These are phyloP conservation scores for Phtheirospermum japonicum DNA, from an alignment of 257 asterid genomes.

Conservation along the genomic window DNA sequence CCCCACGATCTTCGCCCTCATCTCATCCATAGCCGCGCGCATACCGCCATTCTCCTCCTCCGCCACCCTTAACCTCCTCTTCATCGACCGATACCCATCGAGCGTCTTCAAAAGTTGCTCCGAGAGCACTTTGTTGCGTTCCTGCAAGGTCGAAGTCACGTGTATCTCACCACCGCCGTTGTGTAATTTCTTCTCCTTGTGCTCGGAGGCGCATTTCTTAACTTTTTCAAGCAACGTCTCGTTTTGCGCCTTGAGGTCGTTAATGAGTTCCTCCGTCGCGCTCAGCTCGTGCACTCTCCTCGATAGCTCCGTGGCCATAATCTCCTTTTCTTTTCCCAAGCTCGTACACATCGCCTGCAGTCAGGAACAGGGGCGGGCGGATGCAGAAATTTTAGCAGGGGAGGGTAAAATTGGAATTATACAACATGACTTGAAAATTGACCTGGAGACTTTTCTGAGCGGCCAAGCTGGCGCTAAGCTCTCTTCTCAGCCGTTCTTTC, in stretches of 20 bases:
- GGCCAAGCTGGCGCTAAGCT: constrained; percentile 47
- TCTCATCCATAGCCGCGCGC: constrained; percentile 45
- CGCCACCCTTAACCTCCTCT: constrained; percentile 47
- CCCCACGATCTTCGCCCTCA: constrained; percentile 38
- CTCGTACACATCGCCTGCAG: constrained; percentile 63
- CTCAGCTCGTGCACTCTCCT: constrained; percentile 52
- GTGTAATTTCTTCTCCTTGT: too few relatives aligned
- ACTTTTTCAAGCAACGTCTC: constrained; percentile 47
- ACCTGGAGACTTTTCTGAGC: constrained; percentile 57
- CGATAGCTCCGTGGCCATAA: constrained; percentile 64
- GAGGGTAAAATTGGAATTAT: too few relatives aligned
- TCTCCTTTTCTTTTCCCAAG: constrained; percentile 69
- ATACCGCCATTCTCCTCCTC: constrained; percentile 43
- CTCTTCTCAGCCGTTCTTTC: constrained; percentile 49
- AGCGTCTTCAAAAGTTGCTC: constrained; percentile 52
- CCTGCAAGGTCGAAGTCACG: constrained; percentile 38
- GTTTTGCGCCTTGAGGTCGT: constrained; percentile 51
- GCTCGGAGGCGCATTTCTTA: constrained; percentile 36
- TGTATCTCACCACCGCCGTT: constrained; percentile 17
- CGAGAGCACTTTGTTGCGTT: constrained; percentile 52
- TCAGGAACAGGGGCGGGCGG: constrained; percentile 16
- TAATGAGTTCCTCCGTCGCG: constrained; percentile 64
- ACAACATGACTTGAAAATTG: too few relatives aligned
- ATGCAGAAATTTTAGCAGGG: too few relatives aligned
- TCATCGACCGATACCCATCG: constrained; percentile 52